Base-by-base conservation (phyloP, 169 alveolate species). In the Plasmodium sp. region DNA sequence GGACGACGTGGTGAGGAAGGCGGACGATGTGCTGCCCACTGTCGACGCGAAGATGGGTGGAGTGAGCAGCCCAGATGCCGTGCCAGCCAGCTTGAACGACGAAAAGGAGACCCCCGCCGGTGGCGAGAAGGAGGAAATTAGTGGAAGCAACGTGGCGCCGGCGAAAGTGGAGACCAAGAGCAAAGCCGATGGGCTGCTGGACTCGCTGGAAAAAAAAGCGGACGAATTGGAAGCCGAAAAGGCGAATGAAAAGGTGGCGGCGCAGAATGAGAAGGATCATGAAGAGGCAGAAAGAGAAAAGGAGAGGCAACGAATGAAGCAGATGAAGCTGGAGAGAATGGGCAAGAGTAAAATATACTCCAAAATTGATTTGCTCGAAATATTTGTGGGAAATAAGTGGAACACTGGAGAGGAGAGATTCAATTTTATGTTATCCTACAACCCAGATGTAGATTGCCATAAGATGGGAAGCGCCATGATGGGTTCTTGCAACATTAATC, bases 351-450 rank as follows among this genome's bases (percentile, higher is more conserved):
- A 92, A 58, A 58, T 43, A n/a, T 84, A 41, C 48, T 81, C 92
- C 1, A 84, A 75, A 77, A 74, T 77, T 36, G 95, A 84, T 56
- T 92, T 84, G 56, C 36, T 84, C 27, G 95, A 92, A 82, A 92
- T 83, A 0, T 92, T 74, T 62, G 45, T 92, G 10, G 92, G 96
- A 33, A 56, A 83, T 80, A 54, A 90, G 48, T 84, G 93, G 92
- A 73, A 48, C 41, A 16, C 22, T 27, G 58, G 81, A 14, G 71
- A 41, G 54, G 90, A 94, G 48, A 77, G 72, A 74, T 80, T 73
- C 72, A 71, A 51, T 84, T 80, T 62, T 56, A 79, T 91, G 75
- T 73, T 93, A 83, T 81, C 90, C 10, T 62, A 83, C 3, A 67
- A 67, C 12, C 77, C 77, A 0, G 48, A 48, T 92, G 71, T 74